phyloP scores from a whole-genome alignment of 495 filamentous ascomycete genomes.

The Penicillium desertorum region DNA sequence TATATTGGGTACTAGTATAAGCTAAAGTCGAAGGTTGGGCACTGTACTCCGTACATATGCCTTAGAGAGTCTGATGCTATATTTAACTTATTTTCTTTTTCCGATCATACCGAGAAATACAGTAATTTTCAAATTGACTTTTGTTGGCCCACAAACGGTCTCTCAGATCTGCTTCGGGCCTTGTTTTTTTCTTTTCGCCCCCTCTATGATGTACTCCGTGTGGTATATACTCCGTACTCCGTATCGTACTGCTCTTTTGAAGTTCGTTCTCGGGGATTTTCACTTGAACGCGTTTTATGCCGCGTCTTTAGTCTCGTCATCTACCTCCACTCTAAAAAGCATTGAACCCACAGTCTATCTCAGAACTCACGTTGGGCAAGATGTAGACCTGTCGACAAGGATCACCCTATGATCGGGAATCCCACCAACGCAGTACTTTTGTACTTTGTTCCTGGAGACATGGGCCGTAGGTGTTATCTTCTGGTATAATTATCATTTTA shows the following conservation, averaged over 20 bases:
- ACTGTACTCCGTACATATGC: neutral
- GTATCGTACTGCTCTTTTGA: neutral
- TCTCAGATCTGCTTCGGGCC: neutral
- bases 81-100: constrained; percentile 7
- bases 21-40: neutral
- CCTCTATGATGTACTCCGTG: too few species aligned
- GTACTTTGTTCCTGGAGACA: neutral
- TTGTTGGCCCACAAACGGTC: neutral
- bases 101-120: neutral
- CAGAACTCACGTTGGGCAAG: neutral
- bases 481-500: neutral
- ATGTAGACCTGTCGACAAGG: too few species aligned
- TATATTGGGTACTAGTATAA: neutral
- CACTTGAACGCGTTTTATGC: neutral
- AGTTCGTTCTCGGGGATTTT: neutral
- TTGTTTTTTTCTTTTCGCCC: neutral
- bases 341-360: neutral
- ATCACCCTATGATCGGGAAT: too few species aligned
- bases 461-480: neutral
- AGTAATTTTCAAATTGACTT: constrained; percentile 3
- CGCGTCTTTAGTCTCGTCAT: neutral
- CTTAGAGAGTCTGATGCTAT: constrained; percentile 4
- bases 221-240: too few species aligned
- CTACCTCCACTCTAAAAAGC: neutral
- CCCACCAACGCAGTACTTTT: neutral